Percentiles rank a stretch among this genome's conserved stretches.
phyloP scores from a whole-genome alignment of 192 early-diverging fungal species.

The Mortierella antarctica region DNA sequence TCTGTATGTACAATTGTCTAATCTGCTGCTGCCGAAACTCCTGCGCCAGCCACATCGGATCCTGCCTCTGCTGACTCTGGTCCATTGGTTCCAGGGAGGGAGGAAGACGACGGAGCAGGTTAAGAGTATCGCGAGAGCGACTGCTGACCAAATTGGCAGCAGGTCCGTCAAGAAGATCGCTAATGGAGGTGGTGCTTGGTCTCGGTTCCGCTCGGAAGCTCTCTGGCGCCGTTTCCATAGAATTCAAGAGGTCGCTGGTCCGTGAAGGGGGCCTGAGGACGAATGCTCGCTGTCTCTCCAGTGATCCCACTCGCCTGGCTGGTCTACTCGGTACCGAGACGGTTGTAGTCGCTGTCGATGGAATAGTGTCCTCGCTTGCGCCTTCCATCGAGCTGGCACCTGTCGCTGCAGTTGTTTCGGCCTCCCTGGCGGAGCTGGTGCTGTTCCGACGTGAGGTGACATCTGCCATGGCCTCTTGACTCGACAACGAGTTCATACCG shows the following conservation, averaged over 20 bases:
- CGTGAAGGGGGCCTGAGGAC: slow-evolving; percentile 16
- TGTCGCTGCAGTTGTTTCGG: background rate
- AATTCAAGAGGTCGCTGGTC: background rate
- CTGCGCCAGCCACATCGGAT: slow-evolving; percentile 8
- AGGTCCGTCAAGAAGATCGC: too few species aligned
- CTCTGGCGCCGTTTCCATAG: slow-evolving; percentile 19
- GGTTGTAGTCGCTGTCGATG: background rate
- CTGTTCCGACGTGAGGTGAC: background rate
- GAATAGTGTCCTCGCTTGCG: background rate
- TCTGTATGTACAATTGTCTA: slow-evolving; percentile 31
- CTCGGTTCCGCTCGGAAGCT: slow-evolving; percentile 13
- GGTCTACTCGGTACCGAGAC: background rate
- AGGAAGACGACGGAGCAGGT: too few species aligned
- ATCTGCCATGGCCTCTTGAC: background rate
- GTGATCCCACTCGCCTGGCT: slow-evolving; percentile 11
- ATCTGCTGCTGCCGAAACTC: slow-evolving; percentile 29
- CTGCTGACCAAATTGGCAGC: too few species aligned
- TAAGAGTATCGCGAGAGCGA: too few species aligned
- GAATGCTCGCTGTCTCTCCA: slow-evolving; percentile 33
- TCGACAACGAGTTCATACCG: slow-evolving; percentile 6
- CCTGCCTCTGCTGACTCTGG: slow-evolving; percentile 2
- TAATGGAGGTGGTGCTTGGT: background rate
- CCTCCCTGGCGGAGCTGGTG: too few species aligned
- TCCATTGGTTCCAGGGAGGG: background rate
- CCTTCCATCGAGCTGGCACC: background rate